A percentile compares a stretch with the other conserved stretches of the same genome.
Evolutionary conservation across 495 filamentous ascomycete species (phyloP).

Genomic region (Penicillium crystallinum): DNA sequence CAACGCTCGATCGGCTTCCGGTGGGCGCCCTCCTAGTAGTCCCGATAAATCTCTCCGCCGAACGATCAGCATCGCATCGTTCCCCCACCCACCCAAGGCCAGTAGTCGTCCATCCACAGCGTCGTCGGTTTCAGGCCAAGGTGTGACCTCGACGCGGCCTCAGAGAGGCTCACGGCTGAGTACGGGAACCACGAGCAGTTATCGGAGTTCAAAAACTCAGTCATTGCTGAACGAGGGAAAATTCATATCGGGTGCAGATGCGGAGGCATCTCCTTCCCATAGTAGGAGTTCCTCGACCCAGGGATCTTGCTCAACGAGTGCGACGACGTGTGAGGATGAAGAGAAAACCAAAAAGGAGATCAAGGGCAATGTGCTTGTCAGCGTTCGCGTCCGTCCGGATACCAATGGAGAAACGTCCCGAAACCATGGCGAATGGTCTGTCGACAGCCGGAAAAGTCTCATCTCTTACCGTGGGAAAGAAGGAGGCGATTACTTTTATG

Average conservation of each 20-base stretch:
- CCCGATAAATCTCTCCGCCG: constrained; percentile 67
- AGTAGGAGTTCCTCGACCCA: constrained; percentile 86
- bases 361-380: constrained; percentile 95
- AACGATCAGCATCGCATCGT: constrained; percentile 84
- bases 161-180: constrained; percentile 38
- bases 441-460: constrained; percentile 77
- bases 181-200: constrained; percentile 39
- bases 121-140: constrained; percentile 31
- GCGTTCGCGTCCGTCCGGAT: constrained; percentile 89
- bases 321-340: constrained; percentile 74
- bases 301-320: constrained; percentile 84
- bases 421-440: constrained; percentile 80
- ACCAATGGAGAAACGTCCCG: constrained; percentile 50
- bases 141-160: constrained; percentile 23
- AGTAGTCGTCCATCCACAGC: constrained; percentile 44
- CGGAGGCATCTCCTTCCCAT: constrained; percentile 75
- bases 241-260: constrained; percentile 54
- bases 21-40: constrained; percentile 31
- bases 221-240: constrained; percentile 79
- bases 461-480: constrained; percentile 83
- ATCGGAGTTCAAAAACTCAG: constrained; percentile 52
- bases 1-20: constrained; percentile 38
- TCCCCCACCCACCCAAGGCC: constrained; percentile 79
- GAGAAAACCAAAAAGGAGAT: constrained; percentile 54
- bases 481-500: constrained; percentile 88